phyloP scores from a whole-genome alignment of 2,329 filamentous ascomycete species.

The Coniochaeta prunicola region DNA sequence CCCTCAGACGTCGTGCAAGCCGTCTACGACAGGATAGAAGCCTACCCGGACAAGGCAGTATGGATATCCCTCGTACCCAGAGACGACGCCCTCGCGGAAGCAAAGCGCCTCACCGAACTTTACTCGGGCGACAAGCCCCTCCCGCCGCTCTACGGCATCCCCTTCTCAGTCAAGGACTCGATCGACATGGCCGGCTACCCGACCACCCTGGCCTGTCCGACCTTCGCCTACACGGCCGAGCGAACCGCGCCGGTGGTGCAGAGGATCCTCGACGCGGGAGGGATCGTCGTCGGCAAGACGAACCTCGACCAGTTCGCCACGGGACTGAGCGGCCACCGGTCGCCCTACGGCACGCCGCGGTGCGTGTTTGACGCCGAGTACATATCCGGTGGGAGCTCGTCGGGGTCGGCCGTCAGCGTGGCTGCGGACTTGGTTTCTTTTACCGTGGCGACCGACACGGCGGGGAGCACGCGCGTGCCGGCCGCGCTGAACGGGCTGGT shows the following conservation, averaged over 20 bases:
- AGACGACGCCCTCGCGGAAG: constrained; percentile 29
- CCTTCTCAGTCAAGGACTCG: constrained; percentile 48
- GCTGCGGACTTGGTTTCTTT: constrained; percentile 44
- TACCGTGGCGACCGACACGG: constrained; percentile 48
- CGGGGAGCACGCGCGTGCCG: constrained; percentile 43
- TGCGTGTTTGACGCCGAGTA: constrained; percentile 18
- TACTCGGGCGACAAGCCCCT: constrained; percentile 14
- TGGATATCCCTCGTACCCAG: constrained; percentile 37
- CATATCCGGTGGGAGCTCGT: constrained; percentile 42
- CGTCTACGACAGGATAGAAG: constrained; percentile 36
- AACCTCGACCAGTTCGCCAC: constrained; percentile 56
- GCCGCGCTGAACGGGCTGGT: constrained; percentile 44
- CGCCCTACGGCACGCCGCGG: constrained; percentile 42
- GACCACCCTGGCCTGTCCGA: constrained; percentile 43
- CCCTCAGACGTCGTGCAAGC: constrained; percentile 33
- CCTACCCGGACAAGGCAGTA: constrained; percentile 39
- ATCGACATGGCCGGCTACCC: constrained; percentile 42
- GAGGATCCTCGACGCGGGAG: constrained; percentile 40
- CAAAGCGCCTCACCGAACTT: constrained; percentile 30
- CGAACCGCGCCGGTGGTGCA: constrained; percentile 36
- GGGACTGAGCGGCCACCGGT: constrained; percentile 51
- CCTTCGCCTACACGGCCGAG: constrained; percentile 36
- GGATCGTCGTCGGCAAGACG: constrained; percentile 47
- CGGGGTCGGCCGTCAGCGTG: constrained; percentile 45
- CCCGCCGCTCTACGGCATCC: constrained; percentile 45